Evolutionary conservation across 1,284 basidiomycete species (phyloP).

Genomic region (Apiotrichum brassicae): DNA sequence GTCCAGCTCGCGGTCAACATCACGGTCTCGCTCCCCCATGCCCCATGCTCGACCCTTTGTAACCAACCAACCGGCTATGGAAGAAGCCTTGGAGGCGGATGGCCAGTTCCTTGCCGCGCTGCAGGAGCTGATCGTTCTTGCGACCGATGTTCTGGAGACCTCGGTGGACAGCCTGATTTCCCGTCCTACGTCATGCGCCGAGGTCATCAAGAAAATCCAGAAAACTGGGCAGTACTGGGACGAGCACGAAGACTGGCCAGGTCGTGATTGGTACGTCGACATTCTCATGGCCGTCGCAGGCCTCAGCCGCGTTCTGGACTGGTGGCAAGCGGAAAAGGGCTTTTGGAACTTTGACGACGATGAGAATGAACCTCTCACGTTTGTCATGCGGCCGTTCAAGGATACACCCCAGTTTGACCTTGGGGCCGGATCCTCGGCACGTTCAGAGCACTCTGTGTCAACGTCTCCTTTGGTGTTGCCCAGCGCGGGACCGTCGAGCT

Average conservation of each 20-base stretch:
- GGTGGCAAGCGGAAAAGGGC: slow-evolving; percentile 99
- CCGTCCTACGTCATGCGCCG: slow-evolving; percentile 75
- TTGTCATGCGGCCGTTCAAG: slow-evolving; percentile 70
- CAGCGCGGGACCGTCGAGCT: not conserved
- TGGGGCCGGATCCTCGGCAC: slow-evolving; percentile 1
- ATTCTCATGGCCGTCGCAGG: slow-evolving; percentile 93
- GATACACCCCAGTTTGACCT: slow-evolving; percentile 21
- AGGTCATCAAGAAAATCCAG: slow-evolving; percentile 83
- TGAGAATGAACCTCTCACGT: slow-evolving; percentile 68
- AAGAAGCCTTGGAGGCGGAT: slow-evolving; percentile 23
- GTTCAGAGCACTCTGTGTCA: not conserved
- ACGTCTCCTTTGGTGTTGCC: not conserved
- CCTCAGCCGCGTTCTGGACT: slow-evolving; percentile 92
- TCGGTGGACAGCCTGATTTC: slow-evolving; percentile 76
- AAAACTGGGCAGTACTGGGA: slow-evolving; percentile 91
- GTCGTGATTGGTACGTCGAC: slow-evolving; percentile 96
- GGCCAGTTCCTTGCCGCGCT: slow-evolving; percentile 68
- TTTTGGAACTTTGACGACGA: slow-evolving; percentile 97
- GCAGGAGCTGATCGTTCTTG: slow-evolving; percentile 86
- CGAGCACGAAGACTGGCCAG: slow-evolving; percentile 95
- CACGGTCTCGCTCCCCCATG: slow-evolving; percentile 88
- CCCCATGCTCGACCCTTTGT: slow-evolving; percentile 57
- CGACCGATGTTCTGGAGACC: slow-evolving; percentile 91
- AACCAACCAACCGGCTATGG: slow-evolving; percentile 12
- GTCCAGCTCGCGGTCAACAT: slow-evolving; percentile 88